phyloP scores from a whole-genome alignment of 495 filamentous ascomycete species.

The Corynascus novoguineensis region DNA sequence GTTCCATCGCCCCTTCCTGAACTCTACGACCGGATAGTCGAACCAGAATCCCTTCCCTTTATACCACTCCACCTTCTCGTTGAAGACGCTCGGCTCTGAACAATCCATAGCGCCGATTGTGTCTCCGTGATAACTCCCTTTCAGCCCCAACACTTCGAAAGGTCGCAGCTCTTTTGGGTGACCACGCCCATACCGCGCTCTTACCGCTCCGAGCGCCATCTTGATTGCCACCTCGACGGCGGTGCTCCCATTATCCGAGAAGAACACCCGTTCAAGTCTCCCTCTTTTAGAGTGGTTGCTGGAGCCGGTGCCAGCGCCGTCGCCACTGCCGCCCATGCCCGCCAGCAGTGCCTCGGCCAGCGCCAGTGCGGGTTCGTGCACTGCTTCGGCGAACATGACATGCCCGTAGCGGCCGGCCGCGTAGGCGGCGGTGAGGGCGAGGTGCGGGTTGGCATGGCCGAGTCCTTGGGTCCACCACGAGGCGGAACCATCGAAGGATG shows the following conservation, averaged over 20 bases:
- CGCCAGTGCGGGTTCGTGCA: constrained; percentile 64
- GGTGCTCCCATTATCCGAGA: constrained; percentile 73
- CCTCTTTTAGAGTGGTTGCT: too few relatives aligned
- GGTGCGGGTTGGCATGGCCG: constrained; percentile 62
- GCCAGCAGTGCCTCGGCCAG: constrained; percentile 56
- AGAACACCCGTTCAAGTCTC: constrained; percentile 65
- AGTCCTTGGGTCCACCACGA: constrained; percentile 87
- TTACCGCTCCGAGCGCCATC: constrained; percentile 65
- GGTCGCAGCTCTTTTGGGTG: constrained; percentile 37
- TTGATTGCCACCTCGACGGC: constrained; percentile 76
- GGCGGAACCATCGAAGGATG: constrained; percentile 71
- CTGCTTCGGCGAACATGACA: constrained; percentile 71
- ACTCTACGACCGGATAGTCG: constrained; percentile 63
- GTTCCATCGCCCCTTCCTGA: constrained; percentile 57
- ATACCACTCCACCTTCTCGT: constrained; percentile 77
- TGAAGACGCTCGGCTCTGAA: constrained; percentile 64
- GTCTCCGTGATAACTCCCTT: constrained; percentile 75
- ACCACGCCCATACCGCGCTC: constrained; percentile 57
- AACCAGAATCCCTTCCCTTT: constrained; percentile 68
- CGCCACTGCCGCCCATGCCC: too few relatives aligned
- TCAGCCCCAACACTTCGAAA: constrained; percentile 64
- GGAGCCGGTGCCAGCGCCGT: too few relatives aligned
- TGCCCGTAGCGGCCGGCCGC: constrained; percentile 79
- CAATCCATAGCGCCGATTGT: constrained; percentile 79
- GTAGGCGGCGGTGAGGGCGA: constrained; percentile 66